Evolutionary conservation across 306 rosid genomes (phyloP).

Genomic region (Medicago arabica): DNA sequence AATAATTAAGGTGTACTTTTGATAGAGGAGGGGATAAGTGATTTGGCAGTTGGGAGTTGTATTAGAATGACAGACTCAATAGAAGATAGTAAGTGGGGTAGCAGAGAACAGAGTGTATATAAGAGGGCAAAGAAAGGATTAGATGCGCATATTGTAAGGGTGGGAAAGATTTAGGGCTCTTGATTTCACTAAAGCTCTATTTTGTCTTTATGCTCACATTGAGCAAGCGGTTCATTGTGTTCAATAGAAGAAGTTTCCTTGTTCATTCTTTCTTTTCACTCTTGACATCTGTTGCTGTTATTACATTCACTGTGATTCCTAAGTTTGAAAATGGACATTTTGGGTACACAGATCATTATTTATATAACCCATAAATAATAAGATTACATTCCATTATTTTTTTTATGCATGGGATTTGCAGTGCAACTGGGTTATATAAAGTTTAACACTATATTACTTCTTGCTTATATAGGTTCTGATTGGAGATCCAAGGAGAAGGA

Average conservation of each 20-base stretch:
- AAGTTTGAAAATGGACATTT: background rate
- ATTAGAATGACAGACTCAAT: background rate
- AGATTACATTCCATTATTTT: background rate
- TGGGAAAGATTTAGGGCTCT: background rate
- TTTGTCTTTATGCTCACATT: background rate
- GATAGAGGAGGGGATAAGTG: background rate
- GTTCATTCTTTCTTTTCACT: background rate
- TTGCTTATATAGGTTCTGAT: slow-evolving; percentile 64
- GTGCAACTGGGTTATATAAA: slow-evolving; percentile 11
- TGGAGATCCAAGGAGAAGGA: slow-evolving; percentile 88
- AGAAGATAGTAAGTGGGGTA: background rate
- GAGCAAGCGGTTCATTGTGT: background rate
- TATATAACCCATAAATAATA: background rate
- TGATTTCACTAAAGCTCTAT: background rate
- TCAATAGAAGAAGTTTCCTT: background rate
- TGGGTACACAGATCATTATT: background rate
- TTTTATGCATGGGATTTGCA: slow-evolving; percentile 11
- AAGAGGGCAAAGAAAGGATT: background rate
- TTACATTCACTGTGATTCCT: background rate
- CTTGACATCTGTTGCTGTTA: background rate
- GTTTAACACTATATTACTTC: slow-evolving; percentile 34
- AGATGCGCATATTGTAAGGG: background rate
- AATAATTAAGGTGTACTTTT: background rate
- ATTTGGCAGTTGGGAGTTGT: background rate
- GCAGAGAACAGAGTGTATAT: background rate